A percentile compares a stretch with the other conserved stretches of the same genome.
phyloP scores from a whole-genome alignment of 2,329 filamentous ascomycete species.

The Didymella sp. region DNA sequence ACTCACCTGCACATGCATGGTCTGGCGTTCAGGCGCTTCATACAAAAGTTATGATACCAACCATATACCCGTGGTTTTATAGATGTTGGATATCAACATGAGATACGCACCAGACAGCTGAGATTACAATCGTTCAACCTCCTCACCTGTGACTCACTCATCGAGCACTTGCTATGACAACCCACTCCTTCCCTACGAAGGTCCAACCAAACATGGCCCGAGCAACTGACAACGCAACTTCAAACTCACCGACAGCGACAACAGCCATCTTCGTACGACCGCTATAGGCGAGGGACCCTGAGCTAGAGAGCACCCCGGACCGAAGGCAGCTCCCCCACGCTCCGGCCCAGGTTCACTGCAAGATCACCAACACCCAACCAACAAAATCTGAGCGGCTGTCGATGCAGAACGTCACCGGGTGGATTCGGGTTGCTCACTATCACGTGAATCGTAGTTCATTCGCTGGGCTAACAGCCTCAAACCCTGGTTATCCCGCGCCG shows the following conservation, averaged over 20 bases:
- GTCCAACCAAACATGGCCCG: not conserved
- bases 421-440: conserved; percentile 2
- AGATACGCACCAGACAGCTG: not conserved
- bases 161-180: not conserved
- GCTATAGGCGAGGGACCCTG: not conserved
- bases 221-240: not conserved
- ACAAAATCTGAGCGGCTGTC: not conserved
- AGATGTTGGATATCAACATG: conserved; percentile 2
- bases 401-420: conserved; percentile 12
- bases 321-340: conserved; percentile 8
- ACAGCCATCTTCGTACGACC: not conserved
- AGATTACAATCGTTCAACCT: not conserved
- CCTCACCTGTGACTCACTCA: not conserved
- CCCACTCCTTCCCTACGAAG: not conserved
- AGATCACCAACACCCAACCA: conserved; percentile 13
- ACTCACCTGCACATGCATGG: conserved; percentile 35
- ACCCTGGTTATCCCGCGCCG: not conserved
- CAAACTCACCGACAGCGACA: conserved; percentile 9
- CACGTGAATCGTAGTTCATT: conserved; percentile 5
- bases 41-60: conserved; percentile 39
- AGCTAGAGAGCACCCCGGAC: conserved; percentile 5
- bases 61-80: conserved; percentile 26
- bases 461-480: not conserved
- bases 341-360: not conserved
- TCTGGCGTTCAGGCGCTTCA: conserved; percentile 39